Evolutionary conservation across 140 eudicot species (phyloP).

Genomic region (Stevia rebaudiana): DNA sequence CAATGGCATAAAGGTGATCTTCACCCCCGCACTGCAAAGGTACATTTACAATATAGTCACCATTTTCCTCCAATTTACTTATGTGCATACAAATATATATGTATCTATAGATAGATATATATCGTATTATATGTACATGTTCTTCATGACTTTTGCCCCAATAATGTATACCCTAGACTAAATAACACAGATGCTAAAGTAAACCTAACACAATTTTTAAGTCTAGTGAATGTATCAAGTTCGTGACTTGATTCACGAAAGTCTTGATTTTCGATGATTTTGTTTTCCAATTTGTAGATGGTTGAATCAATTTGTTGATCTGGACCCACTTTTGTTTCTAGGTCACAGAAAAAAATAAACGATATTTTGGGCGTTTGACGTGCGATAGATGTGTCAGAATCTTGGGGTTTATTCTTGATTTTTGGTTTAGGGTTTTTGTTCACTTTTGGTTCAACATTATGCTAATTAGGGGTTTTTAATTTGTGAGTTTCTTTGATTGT

Average conservation of each 20-base stretch:
- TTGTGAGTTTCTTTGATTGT: conserved; percentile 14
- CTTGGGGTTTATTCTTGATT: conserved; percentile 14
- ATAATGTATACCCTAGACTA: conserved; percentile 23
- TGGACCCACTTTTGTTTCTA: conserved; percentile 52
- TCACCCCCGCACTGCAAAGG: conserved; percentile 47
- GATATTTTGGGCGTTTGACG: conserved; percentile 15
- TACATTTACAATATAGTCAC: conserved; percentile 41
- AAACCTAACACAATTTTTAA: not conserved
- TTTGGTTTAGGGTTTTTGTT: conserved; percentile 24
- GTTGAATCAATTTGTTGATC: conserved; percentile 37
- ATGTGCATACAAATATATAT: not conserved
- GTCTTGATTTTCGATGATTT: conserved; percentile 17
- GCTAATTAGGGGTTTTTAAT: conserved; percentile 14
- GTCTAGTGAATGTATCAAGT: conserved; percentile 11
- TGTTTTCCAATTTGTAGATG: conserved; percentile 18
- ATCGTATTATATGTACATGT: conserved; percentile 23
- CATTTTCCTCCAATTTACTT: conserved; percentile 24
- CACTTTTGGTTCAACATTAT: conserved; percentile 15
- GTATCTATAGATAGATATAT: conserved; percentile 1
- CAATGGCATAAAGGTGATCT: conserved; percentile 48
- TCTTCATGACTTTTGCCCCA: conserved; percentile 50
- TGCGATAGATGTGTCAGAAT: conserved; percentile 27
- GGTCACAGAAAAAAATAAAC: conserved; percentile 27
- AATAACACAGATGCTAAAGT: conserved; percentile 23
- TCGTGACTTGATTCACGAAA: conserved; percentile 24